Evolutionary conservation across 768 basidiomycete genomes (phyloP), one percentile per base, ranked within the genome.

Genomic region (Russula ochroleuca): DNA sequence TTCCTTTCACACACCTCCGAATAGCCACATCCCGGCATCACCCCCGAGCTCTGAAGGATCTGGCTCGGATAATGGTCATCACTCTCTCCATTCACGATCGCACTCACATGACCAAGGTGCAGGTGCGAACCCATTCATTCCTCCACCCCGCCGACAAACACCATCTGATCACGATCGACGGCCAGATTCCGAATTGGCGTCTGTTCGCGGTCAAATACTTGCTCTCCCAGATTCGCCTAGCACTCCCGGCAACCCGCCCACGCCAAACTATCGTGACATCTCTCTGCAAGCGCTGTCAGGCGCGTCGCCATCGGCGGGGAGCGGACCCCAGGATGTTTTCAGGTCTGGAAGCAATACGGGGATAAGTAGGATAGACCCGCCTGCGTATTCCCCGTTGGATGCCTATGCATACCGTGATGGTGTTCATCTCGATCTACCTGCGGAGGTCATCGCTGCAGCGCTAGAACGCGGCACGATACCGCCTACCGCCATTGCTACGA

Each of bases 391-490:
- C 7, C 91, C 92, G n/a, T 75, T 93, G 70, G 91, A 93, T 71
- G 86, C 90, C n/a, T 89, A 80, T 69, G 81, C 85, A 28, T 92
- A 92, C 70, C 79, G 85, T 57, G 93, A 92, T 47, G 94, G 94
- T 35, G 91, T 96, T n/a, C 90, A 91, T 57, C 86, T 95, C 53
- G 92, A 97, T 75, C 78, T 97, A 38, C 94, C 94, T 28, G 92
- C 94, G 38, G 94, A 97, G 69, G 83, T 96, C 62, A 94, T 97
- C 69, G 83, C 91, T 25, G 91, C 92, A 52, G 92, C 94, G 9
- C 75, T 97, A 69, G 94, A 94, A 75, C 88, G 88, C 9, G 80
- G 78, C 49, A 73, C 82, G 17, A 76, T 90, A 38, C 88, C 90
- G n/a, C 69, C 80, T 10, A 81, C 78, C 63, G 76, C 82, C 3